Conservation (phyloP, 2,329 filamentous ascomycete genomes). For the Onygena corvina region DNA sequence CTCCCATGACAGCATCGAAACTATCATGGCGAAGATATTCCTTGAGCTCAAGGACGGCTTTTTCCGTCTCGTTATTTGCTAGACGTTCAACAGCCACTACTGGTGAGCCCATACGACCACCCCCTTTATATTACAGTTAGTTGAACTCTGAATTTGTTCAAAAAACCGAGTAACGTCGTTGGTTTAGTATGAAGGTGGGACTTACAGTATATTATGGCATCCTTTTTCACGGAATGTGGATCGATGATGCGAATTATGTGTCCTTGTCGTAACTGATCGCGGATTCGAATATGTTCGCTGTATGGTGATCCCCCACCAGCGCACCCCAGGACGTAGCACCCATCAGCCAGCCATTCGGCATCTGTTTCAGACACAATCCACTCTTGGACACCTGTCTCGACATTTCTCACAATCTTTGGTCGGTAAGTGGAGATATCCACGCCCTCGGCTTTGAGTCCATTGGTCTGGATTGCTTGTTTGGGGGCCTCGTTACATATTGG, state of each 20-base stretch:
- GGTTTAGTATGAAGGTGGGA: constrained; percentile 29
- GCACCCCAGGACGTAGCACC: constrained; percentile 40
- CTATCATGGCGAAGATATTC: constrained; percentile 35
- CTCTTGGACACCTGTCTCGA: constrained; percentile 16
- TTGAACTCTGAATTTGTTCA: neutral
- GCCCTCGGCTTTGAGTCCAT: constrained; percentile 10
- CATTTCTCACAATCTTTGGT: constrained; percentile 29
- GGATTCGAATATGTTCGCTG: constrained; percentile 33
- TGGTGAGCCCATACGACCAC: constrained; percentile 48
- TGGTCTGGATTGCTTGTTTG: constrained; percentile 11
- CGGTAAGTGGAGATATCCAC: constrained; percentile 28
- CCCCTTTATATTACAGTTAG: constrained; percentile 27
- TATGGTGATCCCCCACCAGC: constrained; percentile 40
- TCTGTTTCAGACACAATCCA: constrained; percentile 39
- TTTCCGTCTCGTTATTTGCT: constrained; percentile 41
- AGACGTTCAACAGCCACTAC: constrained; percentile 51
- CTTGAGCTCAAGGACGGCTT: constrained; percentile 40
- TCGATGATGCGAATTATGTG: constrained; percentile 33
- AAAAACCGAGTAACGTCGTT: neutral
- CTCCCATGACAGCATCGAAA: constrained; percentile 47
- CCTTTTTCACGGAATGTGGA: constrained; percentile 33
- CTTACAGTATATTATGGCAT: constrained; percentile 36
- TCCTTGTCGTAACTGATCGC: constrained; percentile 31
- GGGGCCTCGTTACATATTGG: constrained; percentile 15
- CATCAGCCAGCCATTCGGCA: constrained; percentile 36